Conservation (phyloP, 2,329 filamentous ascomycete genomes). For the Lasiodiplodia citricola region DNA sequence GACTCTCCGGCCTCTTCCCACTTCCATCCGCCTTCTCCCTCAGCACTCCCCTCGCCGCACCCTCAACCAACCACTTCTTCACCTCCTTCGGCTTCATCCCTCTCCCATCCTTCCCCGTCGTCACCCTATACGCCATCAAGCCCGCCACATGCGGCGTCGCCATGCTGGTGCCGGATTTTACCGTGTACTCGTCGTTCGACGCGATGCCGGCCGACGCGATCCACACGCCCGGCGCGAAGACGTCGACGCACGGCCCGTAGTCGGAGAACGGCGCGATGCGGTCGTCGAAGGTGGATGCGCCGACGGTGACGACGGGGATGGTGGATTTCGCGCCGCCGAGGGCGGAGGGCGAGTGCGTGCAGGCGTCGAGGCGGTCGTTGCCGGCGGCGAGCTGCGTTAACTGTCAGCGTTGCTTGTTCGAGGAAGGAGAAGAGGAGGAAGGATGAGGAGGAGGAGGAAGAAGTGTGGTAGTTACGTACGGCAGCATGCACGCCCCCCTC, state of each 20-base stretch:
- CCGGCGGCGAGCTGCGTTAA: slow-evolving; percentile 37
- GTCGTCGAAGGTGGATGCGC: slow-evolving; percentile 41
- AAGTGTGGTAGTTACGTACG: too few relatives aligned
- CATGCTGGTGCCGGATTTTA: slow-evolving; percentile 64
- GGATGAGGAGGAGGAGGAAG: background rate
- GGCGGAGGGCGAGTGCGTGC: slow-evolving; percentile 38
- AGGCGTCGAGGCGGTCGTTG: slow-evolving; percentile 39
- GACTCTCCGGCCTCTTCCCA: background rate
- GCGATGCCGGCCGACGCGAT: slow-evolving; percentile 50
- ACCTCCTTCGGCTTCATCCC: background rate
- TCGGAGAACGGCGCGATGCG: slow-evolving; percentile 43
- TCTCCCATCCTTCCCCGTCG: background rate
- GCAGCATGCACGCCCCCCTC: slow-evolving; percentile 18
- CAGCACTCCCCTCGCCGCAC: background rate
- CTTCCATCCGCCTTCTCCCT: too few relatives aligned
- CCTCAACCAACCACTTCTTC: background rate
- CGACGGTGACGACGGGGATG: slow-evolving; percentile 45
- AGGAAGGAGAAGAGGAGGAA: background rate
- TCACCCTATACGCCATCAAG: slow-evolving; percentile 63
- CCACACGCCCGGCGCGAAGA: slow-evolving; percentile 44
- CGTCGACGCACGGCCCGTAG: slow-evolving; percentile 41
- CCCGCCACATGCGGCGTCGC: slow-evolving; percentile 69
- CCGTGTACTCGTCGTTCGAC: slow-evolving; percentile 42
- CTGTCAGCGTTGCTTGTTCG: slow-evolving; percentile 22
- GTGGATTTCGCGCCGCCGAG: slow-evolving; percentile 31